Conservation (phyloP, 768 basidiomycete species). For the Collybia sordida region DNA sequence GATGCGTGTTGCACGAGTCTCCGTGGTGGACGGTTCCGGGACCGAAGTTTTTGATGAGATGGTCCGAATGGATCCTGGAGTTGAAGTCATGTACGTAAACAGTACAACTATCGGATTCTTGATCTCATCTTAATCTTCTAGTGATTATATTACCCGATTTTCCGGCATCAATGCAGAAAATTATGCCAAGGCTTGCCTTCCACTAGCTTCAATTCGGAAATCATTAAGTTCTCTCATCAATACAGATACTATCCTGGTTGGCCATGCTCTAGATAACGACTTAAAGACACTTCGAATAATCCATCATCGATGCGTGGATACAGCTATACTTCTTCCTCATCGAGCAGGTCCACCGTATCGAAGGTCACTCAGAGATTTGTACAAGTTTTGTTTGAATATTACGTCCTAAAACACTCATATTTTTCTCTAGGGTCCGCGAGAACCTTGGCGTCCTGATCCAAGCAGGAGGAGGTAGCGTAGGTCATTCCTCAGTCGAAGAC, state of each 20-base stretch:
- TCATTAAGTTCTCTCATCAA: slow-evolving; percentile 74
- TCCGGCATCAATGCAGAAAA: slow-evolving; percentile 72
- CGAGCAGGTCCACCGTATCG: slow-evolving; percentile 70
- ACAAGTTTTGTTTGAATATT: slow-evolving; percentile 20
- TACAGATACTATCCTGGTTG: slow-evolving; percentile 82
- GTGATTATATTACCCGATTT: slow-evolving; percentile 92
- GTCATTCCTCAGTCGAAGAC: slow-evolving; percentile 92
- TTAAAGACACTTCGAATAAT: slow-evolving; percentile 86
- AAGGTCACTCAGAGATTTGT: slow-evolving; percentile 83
- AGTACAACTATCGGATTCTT: slow-evolving; percentile 33
- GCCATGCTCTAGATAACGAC: slow-evolving; percentile 93
- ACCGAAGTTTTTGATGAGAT: slow-evolving; percentile 78
- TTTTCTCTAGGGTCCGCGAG: slow-evolving; percentile 67
- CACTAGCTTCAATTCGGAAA: slow-evolving; percentile 64
- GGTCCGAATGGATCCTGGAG: slow-evolving; percentile 77
- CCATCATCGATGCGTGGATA: slow-evolving; percentile 86
- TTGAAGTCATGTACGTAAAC: slow-evolving; percentile 70
- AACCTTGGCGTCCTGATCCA: slow-evolving; percentile 83
- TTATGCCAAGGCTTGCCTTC: slow-evolving; percentile 60
- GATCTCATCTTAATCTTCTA: slow-evolving; percentile 22
- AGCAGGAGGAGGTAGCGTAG: slow-evolving; percentile 65
- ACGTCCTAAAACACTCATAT: slow-evolving; percentile 5
- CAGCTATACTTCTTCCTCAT: slow-evolving; percentile 86
- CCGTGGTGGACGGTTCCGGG: slow-evolving; percentile 80
- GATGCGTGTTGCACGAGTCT: slow-evolving; percentile 86